Conservation (phyloP, 179 eudicot genomes). For the Beta corolliflora region DNA sequence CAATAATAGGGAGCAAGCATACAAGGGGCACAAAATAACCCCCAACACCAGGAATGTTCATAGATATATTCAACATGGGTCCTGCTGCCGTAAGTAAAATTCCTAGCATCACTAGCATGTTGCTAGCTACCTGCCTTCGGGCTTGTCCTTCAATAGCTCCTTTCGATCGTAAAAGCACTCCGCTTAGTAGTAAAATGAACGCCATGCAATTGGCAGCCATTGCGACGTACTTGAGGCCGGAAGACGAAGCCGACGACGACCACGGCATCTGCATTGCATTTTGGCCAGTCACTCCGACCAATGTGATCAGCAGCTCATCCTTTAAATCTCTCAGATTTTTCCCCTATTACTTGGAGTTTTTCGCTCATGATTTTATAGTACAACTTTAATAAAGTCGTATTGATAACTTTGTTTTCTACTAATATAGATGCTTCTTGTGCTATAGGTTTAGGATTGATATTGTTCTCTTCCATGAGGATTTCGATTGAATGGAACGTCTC, state of each 20-base stretch:
- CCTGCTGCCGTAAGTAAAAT: too few species aligned
- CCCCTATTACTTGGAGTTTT: neutral
- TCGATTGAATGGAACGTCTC: too few species aligned
- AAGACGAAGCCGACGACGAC: neutral
- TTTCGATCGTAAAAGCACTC: neutral
- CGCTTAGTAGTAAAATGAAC: neutral
- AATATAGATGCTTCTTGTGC: too few species aligned
- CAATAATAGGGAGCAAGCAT: too few species aligned
- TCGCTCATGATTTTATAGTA: neutral
- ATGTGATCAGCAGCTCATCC: neutral
- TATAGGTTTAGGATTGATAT: too few species aligned
- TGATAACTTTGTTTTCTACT: neutral
- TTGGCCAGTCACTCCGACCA: neutral
- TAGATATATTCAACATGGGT: too few species aligned
- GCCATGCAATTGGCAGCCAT: neutral
- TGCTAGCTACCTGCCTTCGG: neutral
- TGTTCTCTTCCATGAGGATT: too few species aligned
- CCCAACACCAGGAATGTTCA: too few species aligned
- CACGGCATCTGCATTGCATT: conserved; percentile 2
- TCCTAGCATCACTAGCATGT: neutral
- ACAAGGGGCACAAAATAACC: too few species aligned
- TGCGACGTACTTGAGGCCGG: neutral
- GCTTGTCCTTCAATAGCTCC: neutral
- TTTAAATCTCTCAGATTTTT: neutral
- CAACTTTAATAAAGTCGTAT: neutral